Conservation (phyloP, 2,329 filamentous ascomycete species). For the Emmonsiellopsis sp. region DNA sequence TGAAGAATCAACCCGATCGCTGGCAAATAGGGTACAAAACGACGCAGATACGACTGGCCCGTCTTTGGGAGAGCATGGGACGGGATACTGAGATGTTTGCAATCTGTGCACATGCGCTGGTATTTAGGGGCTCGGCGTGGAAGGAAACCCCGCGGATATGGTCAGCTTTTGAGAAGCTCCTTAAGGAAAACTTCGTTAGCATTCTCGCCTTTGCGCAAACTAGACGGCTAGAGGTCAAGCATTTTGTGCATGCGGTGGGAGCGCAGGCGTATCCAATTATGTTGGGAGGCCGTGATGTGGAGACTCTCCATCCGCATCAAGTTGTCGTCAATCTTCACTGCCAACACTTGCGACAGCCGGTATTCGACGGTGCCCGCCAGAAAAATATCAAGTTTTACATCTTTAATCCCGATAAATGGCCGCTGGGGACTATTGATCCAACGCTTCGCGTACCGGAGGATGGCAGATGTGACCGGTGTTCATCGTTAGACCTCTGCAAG, state of each 20-base stretch:
- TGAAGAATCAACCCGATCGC: neutral
- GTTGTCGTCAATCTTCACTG: neutral
- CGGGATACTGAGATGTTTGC: neutral
- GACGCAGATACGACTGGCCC: neutral
- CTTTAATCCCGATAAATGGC: neutral
- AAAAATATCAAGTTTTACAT: neutral
- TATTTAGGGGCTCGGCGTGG: neutral
- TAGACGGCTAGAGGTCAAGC: neutral
- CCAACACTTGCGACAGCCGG: neutral
- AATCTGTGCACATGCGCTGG: neutral
- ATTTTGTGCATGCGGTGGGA: neutral
- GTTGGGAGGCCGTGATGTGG: neutral
- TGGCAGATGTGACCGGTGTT: conserved; percentile 16
- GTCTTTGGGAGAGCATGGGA: neutral
- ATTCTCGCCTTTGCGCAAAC: neutral
- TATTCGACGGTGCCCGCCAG: neutral
- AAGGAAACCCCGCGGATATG: neutral
- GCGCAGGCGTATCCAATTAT: neutral
- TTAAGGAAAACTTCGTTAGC: neutral
- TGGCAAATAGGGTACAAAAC: neutral
- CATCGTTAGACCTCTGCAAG: conserved; percentile 10
- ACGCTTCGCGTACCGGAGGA: conserved; percentile 3
- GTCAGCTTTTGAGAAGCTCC: neutral
- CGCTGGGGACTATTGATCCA: neutral
- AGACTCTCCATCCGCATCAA: neutral